Evolutionary conservation across 352 stramenopile genomes (phyloP).

Genomic region (Pythium aquatile): DNA sequence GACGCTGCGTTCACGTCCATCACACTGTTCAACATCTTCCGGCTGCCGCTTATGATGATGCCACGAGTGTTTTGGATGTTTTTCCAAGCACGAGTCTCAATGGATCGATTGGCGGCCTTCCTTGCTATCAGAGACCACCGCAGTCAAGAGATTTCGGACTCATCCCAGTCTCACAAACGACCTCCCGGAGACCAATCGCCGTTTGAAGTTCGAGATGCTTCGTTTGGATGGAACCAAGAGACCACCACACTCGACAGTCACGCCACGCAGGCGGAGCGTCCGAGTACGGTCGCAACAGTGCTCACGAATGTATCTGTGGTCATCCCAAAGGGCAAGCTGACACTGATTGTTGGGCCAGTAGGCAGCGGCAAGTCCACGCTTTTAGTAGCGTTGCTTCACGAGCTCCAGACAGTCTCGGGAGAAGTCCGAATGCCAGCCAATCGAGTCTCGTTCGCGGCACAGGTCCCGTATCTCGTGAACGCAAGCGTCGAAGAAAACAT

Average conservation of each 20-base stretch:
- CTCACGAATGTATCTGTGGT: constrained; percentile 55
- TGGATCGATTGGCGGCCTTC: constrained; percentile 57
- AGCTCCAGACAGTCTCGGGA: constrained; percentile 77
- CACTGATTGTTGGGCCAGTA: constrained; percentile 92
- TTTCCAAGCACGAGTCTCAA: constrained; percentile 56
- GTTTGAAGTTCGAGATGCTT: constrained; percentile 34
- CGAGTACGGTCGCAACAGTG: neutral
- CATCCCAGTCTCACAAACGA: neutral
- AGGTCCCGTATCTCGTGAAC: constrained; percentile 92
- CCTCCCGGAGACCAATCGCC: neutral
- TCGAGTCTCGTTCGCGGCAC: constrained; percentile 83
- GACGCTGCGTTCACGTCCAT: constrained; percentile 94
- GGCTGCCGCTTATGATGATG: constrained; percentile 94
- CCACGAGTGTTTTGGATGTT: constrained; percentile 66
- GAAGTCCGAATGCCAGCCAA: constrained; percentile 35
- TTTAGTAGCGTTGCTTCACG: constrained; percentile 92
- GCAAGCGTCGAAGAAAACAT: constrained; percentile 94
- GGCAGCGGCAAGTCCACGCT: constrained; percentile 97
- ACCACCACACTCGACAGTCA: neutral
- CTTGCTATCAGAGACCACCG: constrained; percentile 27
- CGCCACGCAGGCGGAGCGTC: neutral
- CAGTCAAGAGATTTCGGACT: neutral
- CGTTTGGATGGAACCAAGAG: constrained; percentile 41
- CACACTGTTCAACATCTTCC: constrained; percentile 96
- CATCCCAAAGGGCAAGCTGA: constrained; percentile 87